Evolutionary conservation across 2,329 filamentous ascomycete genomes (phyloP).

Genomic region (Fusarium sambucinum): DNA sequence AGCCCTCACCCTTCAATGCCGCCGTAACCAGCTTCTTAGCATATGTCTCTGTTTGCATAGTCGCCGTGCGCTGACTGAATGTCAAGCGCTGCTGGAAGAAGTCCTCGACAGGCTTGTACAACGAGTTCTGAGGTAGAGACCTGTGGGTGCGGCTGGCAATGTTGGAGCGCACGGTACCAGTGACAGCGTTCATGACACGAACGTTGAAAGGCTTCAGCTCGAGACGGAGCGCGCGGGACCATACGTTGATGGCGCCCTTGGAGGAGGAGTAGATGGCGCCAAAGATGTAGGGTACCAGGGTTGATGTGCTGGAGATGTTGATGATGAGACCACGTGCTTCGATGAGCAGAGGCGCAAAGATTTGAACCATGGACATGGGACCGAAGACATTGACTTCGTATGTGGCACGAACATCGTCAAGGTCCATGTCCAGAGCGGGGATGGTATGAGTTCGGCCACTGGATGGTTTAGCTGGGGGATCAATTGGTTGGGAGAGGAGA

Average conservation of each 20-base stretch:
- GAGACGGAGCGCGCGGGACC: slow-evolving; percentile 65
- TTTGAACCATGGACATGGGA: slow-evolving; percentile 67
- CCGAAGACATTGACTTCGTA: slow-evolving; percentile 70
- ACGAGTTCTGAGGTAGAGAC: slow-evolving; percentile 58
- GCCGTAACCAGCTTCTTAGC: slow-evolving; percentile 58
- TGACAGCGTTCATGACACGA: slow-evolving; percentile 68
- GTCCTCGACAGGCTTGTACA: slow-evolving; percentile 61
- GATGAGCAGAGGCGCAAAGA: slow-evolving; percentile 64
- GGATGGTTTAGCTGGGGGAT: neutral
- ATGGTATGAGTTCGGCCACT: slow-evolving; percentile 65
- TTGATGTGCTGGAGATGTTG: slow-evolving; percentile 66
- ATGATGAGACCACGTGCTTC: slow-evolving; percentile 64
- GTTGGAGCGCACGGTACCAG: slow-evolving; percentile 65
- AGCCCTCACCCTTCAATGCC: slow-evolving; percentile 57
- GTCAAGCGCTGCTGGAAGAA: slow-evolving; percentile 60
- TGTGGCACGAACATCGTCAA: slow-evolving; percentile 65
- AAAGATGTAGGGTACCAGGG: slow-evolving; percentile 65
- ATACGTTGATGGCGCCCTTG: slow-evolving; percentile 66
- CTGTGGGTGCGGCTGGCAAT: slow-evolving; percentile 59
- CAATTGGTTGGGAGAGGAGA: neutral
- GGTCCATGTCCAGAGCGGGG: slow-evolving; percentile 64
- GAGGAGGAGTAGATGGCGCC: slow-evolving; percentile 66
- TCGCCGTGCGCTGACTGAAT: slow-evolving; percentile 62
- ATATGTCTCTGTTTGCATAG: slow-evolving; percentile 60
- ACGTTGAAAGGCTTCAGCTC: slow-evolving; percentile 67